A percentile compares a stretch with the other conserved stretches of the same genome.
Conservation (phyloP, 805 yeast genomes). For the Saccharomycopsis guyanensis region DNA sequence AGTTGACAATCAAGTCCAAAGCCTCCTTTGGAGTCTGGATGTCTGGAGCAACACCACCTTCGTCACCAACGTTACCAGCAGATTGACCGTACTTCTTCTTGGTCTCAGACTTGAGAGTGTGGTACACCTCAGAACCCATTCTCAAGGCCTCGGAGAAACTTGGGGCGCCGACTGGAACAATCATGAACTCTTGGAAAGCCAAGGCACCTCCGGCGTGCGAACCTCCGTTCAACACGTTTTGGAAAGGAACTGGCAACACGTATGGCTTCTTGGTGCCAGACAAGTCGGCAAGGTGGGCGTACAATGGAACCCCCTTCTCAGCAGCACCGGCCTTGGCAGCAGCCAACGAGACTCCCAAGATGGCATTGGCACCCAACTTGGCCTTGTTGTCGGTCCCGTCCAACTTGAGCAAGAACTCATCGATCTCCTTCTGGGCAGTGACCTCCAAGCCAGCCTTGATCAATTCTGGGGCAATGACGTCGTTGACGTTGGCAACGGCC, state of each 20-base stretch:
- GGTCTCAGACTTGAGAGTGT: constrained; percentile 85
- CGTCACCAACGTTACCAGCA: constrained; percentile 99
- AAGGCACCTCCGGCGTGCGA: constrained; percentile 99
- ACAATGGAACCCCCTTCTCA: constrained; percentile 86
- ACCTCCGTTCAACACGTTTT: constrained; percentile 98
- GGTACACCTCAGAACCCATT: constrained; percentile 97
- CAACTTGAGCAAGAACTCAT: constrained; percentile 73
- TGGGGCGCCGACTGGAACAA: constrained; percentile 89
- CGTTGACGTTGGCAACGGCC: constrained; percentile 95
- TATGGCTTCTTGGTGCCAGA: constrained; percentile 63
- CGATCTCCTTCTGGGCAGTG: constrained; percentile 78
- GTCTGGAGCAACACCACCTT: constrained; percentile 99
- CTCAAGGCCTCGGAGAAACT: constrained; percentile 93
- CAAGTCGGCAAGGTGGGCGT: constrained; percentile 81
- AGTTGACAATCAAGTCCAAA: constrained; percentile 81
- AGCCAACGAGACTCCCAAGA: constrained; percentile 96
- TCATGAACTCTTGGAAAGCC: constrained; percentile 99
- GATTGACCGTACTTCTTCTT: constrained; percentile 94
- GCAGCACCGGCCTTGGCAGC: constrained; percentile 98
- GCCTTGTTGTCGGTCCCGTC: constrained; percentile 98
- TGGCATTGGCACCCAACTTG: constrained; percentile 97
- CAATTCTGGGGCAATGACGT: constrained; percentile 89
- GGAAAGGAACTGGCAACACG: constrained; percentile 98
- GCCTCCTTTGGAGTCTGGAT: constrained; percentile 95
- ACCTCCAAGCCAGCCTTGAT: constrained; percentile 75